Evolutionary conservation across 257 asterid species (phyloP), one percentile per base, ranked within the genome.

Genomic region (Dorcoceras hygrometricum): DNA sequence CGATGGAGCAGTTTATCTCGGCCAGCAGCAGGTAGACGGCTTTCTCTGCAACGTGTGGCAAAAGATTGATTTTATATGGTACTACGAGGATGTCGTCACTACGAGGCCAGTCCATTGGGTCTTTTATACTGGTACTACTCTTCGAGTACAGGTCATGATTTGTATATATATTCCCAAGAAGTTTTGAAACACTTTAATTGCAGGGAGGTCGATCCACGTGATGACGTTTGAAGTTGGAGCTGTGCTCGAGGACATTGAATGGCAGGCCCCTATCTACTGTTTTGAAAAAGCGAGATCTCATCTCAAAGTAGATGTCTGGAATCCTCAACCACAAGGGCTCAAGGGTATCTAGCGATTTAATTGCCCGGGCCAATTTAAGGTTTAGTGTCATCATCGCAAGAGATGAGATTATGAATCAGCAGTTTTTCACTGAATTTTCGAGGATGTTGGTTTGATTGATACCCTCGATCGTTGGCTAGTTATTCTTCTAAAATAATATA

Each of bases 141-240:
- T n/a, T n/a, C n/a, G n/a, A n/a, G n/a, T n/a, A n/a, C n/a, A n/a
- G n/a, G n/a, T n/a, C n/a, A n/a, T n/a, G n/a, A n/a, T n/a, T n/a
- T n/a, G n/a, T n/a, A n/a, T n/a, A n/a, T n/a, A n/a, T n/a, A n/a
- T n/a, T n/a, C n/a, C n/a, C n/a, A n/a, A n/a, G n/a, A n/a, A n/a
- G n/a, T n/a, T n/a, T n/a, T n/a, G n/a, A n/a, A n/a, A n/a, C n/a
- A n/a, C n/a, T n/a, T n/a, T n/a, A 1, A 36, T 77, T 75, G 69
- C 88, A 90, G 97, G 95, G 66, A 85, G 95, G 69, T 74, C 91
- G 50, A 81, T 88, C 78, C 92, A 86, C 50, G 92, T 90, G 4
- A 86, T 90, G 97, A 84, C 92, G 12, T 90, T 88, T 78, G 96
- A 88, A 61, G 96, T 86, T 60, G 97, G 97, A 71, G 90, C 92